Conservation (phyloP, 345 rosid species). For the Citrus cavaleriei region DNA sequence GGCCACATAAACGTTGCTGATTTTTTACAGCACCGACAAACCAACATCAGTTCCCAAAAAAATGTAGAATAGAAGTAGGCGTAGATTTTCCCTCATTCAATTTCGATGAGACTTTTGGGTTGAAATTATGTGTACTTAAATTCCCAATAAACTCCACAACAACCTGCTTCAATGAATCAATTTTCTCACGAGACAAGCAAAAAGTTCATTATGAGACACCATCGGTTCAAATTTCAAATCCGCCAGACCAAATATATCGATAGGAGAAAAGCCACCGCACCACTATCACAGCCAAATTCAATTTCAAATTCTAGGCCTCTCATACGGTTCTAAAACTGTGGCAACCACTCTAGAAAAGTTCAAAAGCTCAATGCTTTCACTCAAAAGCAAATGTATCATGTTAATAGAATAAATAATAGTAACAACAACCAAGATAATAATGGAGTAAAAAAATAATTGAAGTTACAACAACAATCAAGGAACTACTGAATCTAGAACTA, state of each 20-base stretch:
- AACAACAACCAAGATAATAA: background rate
- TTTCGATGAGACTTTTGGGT: too few species aligned
- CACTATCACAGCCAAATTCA: background rate
- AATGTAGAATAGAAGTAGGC: too few species aligned
- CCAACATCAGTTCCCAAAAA: too few species aligned
- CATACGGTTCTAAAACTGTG: background rate
- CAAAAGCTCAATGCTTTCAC: background rate
- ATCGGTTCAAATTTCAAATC: background rate
- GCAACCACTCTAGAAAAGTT: background rate
- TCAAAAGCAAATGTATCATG: background rate
- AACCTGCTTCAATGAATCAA: background rate
- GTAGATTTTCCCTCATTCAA: too few species aligned
- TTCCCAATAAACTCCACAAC: too few species aligned
- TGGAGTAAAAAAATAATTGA: background rate
- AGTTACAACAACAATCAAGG: background rate
- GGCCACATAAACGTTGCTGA: background rate
- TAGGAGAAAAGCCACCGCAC: background rate
- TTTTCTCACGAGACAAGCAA: background rate
- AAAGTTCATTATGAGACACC: background rate
- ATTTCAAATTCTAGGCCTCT: conserved; percentile 1
- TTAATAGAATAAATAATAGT: background rate
- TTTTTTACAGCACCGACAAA: background rate
- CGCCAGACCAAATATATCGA: background rate
- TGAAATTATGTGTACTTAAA: too few species aligned
- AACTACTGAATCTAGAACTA: background rate